Conservation (phyloP, 2,329 filamentous ascomycete genomes). For the Phaeosphaeriaceae sp. region DNA sequence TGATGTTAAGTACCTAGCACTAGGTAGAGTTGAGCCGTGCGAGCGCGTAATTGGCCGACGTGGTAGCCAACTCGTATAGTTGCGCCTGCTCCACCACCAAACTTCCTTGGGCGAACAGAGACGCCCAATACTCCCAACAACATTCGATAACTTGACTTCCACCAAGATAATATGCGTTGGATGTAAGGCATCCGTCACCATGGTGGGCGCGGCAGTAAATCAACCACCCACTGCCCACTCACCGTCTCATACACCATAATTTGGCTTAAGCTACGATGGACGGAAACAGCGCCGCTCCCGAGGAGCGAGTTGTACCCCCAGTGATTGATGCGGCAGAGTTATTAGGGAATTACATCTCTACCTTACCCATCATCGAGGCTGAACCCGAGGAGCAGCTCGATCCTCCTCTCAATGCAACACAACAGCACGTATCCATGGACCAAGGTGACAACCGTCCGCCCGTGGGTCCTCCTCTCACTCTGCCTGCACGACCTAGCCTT, state of each 20-base stretch:
- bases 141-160: neutral
- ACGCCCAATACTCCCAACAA: too few species aligned
- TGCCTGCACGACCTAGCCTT: constrained; percentile 47
- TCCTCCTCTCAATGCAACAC: constrained; percentile 46
- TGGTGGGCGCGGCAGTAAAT: constrained; percentile 28
- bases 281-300: constrained; percentile 27
- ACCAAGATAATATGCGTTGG: constrained; percentile 20
- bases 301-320: constrained; percentile 41
- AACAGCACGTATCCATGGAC: constrained; percentile 39
- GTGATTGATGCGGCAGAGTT: constrained; percentile 48
- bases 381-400: constrained; percentile 41
- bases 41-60: constrained; percentile 20
- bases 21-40: neutral
- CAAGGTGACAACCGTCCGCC: constrained; percentile 26
- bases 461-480: constrained; percentile 28
- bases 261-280: constrained; percentile 33
- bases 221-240: constrained; percentile 14
- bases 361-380: constrained; percentile 41
- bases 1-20: too few species aligned
- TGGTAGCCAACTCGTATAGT: constrained; percentile 15
- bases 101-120: constrained; percentile 8
- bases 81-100: constrained; percentile 14
- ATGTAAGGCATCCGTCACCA: constrained; percentile 26
- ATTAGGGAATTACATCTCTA: constrained; percentile 35
- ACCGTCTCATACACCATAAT: constrained; percentile 14